Base-by-base conservation (phyloP, 345 rosid species). In the Rhodamnia argentea region DNA sequence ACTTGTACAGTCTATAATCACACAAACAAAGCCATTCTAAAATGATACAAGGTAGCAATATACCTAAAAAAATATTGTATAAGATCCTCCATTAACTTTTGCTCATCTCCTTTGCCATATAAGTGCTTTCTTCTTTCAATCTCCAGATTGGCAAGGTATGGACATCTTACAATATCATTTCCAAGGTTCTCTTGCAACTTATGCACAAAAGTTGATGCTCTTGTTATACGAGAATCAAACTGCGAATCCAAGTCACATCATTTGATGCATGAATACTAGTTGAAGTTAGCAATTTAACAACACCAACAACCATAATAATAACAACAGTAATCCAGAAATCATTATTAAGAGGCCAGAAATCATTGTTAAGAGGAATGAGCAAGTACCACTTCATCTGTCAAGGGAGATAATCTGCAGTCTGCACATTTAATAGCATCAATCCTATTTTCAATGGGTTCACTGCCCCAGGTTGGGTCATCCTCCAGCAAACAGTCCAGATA, bases 401-500 rank as follows among this genome's bases (percentile, higher is more conserved):
- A 93, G 85, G 94, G 94, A 57, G 93, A 87, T 87, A 91, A 87
- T 86, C 91, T 94, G 93, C 92, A 93, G 85, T 92, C 95, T 58
- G 88, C 89, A 86, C 83, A 83, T 87, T 90, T 91, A 57, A 87
- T 86, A 42, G 93, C 92, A 90, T 86, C 92, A 87, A 92, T 85
- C 86, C 92, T 90, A 91, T 91, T 89, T 84, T 50, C 84, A 42
- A 81, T 85, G 85, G 89, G 89, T 84, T 83, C 92, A 85, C 58
- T 86, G 82, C 89, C 86, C 97, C 93, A 94, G 91, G 94, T 87
- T 87, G 94, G 93, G 74, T 91, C 94, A 91, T 97, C 99, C 92
- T 93, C 98, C 86, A 97, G 92, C 92, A 97, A 90, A 89, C 99
- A 97, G 89, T 94, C 94, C 70, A 97, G 93, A 93, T 94, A 97